Base-by-base conservation (phyloP, 78 protist species). In the Salpingoeca rosetta region DNA sequence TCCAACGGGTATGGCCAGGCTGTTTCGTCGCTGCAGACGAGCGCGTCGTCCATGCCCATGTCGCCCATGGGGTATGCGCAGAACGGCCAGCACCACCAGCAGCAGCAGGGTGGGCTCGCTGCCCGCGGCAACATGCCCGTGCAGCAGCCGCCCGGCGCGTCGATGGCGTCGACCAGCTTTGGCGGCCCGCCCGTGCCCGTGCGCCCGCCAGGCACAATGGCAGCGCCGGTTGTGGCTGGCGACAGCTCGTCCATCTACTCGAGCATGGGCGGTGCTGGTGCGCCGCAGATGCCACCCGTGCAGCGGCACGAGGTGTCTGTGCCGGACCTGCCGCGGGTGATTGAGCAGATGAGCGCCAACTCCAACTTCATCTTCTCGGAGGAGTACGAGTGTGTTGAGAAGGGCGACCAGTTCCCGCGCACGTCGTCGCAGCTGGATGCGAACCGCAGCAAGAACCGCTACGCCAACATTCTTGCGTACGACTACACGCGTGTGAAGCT, bases 371-470 rank as follows among this genome's bases (percentile, higher is more conserved):
- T 35, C 36, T 77, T 77, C 51, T 38, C 81, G 38, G 81, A 77
- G 35, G 81, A 77, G 51, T 77, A 77, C 81, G 81, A 74, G 77
- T 74, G 76, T 28, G 35, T 72, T 72, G 76, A 72, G 76, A 2
- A 7, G 76, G 11, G 36, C 11, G 22, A 12, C 10, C 36, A 25
- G 76, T 10, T 72, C 10, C 36, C 36, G 22, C 36, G 76, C 28
- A 3, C 12, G 27, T 76, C 26, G 11, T 35, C 81, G 56, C 44
- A 41, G 17, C 10, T 37, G 44, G 56, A n/a, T 2, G 77, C 44
- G 31, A 89, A 89, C 81, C 31, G 25, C 31, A 0, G 0, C 35
- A 90, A 90, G 87, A 90, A 90, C 83, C 83, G 91, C 79, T 83
- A 80, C 40, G 51, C 57, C 74, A 73, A 88, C 76, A 40, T 88